A percentile compares a stretch with the other conserved stretches of the same genome.
These are phyloP conservation scores for Aspergillus sp. DNA, from an alignment of 2,329 filamentous ascomycete species.

Conservation along the genomic window DNA sequence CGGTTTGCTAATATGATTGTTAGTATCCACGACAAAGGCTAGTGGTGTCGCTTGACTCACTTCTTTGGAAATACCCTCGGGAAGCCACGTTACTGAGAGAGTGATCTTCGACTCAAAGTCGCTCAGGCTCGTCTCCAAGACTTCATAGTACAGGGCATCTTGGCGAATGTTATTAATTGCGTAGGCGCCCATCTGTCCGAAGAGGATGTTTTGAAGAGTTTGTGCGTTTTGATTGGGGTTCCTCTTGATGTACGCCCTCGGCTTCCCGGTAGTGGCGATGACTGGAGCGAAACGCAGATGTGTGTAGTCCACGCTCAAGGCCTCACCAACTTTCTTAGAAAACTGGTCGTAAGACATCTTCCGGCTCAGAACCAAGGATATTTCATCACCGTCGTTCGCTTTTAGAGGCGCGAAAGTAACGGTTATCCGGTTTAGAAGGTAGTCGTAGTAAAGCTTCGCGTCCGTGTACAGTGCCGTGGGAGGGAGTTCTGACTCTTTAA, in stretches of 20 bases:
- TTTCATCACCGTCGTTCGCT: constrained; percentile 62
- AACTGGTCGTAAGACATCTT: constrained; percentile 91
- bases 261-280: constrained; percentile 73
- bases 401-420: constrained; percentile 75
- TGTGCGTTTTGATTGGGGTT: constrained; percentile 68
- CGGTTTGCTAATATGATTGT: constrained; percentile 63
- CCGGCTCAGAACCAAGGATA: constrained; percentile 78
- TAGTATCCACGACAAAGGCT: not conserved
- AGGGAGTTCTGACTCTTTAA: constrained; percentile 48
- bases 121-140: constrained; percentile 89
- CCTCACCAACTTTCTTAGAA: constrained; percentile 78
- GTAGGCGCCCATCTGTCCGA: constrained; percentile 72
- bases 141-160: constrained; percentile 87
- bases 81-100: constrained; percentile 81
- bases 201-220: constrained; percentile 79
- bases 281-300: constrained; percentile 92
- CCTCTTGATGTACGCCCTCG: constrained; percentile 79
- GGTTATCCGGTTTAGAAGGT: constrained; percentile 79
- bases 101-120: constrained; percentile 93
- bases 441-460: constrained; percentile 89
- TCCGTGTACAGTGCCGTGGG: constrained; percentile 62
- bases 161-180: constrained; percentile 69
- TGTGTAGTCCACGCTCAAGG: constrained; percentile 76
- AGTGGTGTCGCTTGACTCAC: constrained; percentile 50
- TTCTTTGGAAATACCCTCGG: constrained; percentile 90